These are phyloP conservation scores for Arthrobotrys megalospora DNA, from an alignment of 2,329 filamentous ascomycete genomes.

Conservation along the genomic window DNA sequence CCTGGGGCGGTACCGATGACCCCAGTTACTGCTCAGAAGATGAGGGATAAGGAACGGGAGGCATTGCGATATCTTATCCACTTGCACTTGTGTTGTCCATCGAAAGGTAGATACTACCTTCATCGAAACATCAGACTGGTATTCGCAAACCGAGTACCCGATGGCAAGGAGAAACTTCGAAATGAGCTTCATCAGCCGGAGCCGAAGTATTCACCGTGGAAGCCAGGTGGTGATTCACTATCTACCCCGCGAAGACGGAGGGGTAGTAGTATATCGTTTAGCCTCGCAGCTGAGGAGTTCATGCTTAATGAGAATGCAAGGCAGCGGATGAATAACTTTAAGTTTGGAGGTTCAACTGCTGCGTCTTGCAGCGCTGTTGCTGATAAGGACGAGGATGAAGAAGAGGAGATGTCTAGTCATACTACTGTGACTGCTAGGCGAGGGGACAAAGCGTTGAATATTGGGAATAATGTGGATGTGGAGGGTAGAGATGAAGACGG, in stretches of 20 bases:
- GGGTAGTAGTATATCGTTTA: conserved; percentile 52
- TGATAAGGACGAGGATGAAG: conserved; percentile 34
- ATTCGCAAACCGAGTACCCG: conserved; percentile 95
- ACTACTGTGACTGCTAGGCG: conserved; percentile 17
- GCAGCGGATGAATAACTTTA: conserved; percentile 56
- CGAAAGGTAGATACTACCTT: conserved; percentile 86
- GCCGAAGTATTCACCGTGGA: conserved; percentile 88
- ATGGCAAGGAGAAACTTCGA: conserved; percentile 90
- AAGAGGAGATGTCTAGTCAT: conserved; percentile 33
- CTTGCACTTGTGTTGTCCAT: conserved; percentile 90
- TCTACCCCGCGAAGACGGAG: conserved; percentile 65
- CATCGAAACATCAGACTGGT: conserved; percentile 95
- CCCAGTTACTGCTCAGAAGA: conserved; percentile 51
- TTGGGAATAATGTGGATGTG: not conserved
- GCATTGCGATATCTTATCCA: conserved; percentile 92
- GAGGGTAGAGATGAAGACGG: conserved; percentile 38
- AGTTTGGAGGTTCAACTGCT: conserved; percentile 30
- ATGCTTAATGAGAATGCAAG: conserved; percentile 46
- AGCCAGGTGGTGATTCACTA: conserved; percentile 70
- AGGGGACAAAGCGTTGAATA: not conserved
- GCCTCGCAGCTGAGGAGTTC: conserved; percentile 52
- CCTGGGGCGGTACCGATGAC: conserved; percentile 62
- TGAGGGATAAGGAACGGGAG: conserved; percentile 73
- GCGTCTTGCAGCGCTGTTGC: conserved; percentile 4
- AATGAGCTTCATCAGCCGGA: conserved; percentile 93